Base-by-base conservation (phyloP, 1,284 basidiomycete species). In the Earliella scabrosa region DNA sequence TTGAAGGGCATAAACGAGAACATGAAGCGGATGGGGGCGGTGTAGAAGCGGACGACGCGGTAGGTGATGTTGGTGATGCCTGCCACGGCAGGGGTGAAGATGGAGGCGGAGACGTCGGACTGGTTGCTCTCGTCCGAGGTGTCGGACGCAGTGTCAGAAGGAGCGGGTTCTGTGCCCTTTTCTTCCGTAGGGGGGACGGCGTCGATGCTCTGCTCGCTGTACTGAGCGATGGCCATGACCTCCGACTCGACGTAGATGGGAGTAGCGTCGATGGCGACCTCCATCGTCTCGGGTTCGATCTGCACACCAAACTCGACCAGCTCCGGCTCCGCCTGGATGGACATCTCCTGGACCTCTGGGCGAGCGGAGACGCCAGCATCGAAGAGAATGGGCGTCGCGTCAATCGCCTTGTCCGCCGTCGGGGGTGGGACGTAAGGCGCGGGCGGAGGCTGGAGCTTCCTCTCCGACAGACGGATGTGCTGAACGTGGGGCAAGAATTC, bases 401-500 rank as follows among this genome's bases (percentile, higher is more conserved):
- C 83, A 41, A 90, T 69, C 32, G 74, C 73, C 67, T 86, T 81
- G 54, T 73, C 66, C 26, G 63, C 52, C 59, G 63, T 68, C 38
- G 51, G 63, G 3, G 66, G 70, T 13, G 59, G 72, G 32, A 68
- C 63, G 24, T 71, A 66, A 46, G 70, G 66, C 35, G 66, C 60
- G 10, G 70, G 70, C n/a, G 69, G 66, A 10, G 74, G 74, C 50
- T 66, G 60, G 40, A 80, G 77, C 54, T 77, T 74, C 51, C 83
- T 77, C 65, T 92, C 89, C 48, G 78, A 73, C 45, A 82, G 70
- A 23, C 89, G 84, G 57, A 91, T 72, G 52, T 75, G 73, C 67
- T 91, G 89, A 21, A 92, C 71, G 64, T 85, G 82, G 20, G 89
- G 88, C 41, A 92, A 77, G 61, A 80, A 81, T 43, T 90, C 87